phyloP scores from a whole-genome alignment of 164 flowering plant genomes.

The Macadamia integrifolia region DNA sequence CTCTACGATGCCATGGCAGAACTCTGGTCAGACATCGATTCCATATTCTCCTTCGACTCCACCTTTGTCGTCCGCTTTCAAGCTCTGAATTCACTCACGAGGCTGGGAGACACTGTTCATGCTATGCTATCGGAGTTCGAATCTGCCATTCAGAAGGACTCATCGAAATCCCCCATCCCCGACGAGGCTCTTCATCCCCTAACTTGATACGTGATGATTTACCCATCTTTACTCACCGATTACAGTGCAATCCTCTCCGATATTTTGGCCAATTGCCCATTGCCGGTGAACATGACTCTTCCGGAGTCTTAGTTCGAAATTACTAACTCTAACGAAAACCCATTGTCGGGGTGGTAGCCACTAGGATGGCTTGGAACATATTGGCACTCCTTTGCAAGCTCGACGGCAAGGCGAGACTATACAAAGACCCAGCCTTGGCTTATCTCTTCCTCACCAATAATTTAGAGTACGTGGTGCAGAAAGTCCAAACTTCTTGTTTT shows the following conservation, averaged over 20 bases:
- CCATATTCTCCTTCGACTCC: too few species aligned
- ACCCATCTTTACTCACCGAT: conserved; percentile 4
- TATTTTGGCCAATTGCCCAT: neutral
- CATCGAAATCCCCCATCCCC: neutral
- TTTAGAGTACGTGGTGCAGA: conserved; percentile 33
- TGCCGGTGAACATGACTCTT: neutral
- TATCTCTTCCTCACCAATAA: conserved; percentile 60
- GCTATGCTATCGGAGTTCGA: conserved; percentile 3
- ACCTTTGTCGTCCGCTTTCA: too few species aligned
- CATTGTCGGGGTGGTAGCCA: conserved; percentile 18
- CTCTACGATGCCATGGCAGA: conserved; percentile 6
- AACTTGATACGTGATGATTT: conserved; percentile 2
- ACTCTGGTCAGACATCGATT: too few species aligned
- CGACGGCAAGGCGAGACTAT: conserved; percentile 47
- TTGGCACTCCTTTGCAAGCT: conserved; percentile 61
- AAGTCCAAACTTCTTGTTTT: too few species aligned
- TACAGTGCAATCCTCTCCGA: conserved; percentile 8
- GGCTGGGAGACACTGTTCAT: conserved; percentile 8
- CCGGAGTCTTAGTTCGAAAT: conserved; percentile 29
- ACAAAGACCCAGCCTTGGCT: conserved; percentile 48
- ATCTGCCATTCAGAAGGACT: neutral
- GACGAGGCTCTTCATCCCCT: conserved; percentile 10
- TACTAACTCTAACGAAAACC: conserved; percentile 13
- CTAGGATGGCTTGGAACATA: conserved; percentile 48
- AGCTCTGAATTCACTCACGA: neutral